These are phyloP conservation scores for Grosmannia serpens DNA, from an alignment of 2,329 filamentous ascomycete genomes.

Conservation along the genomic window DNA sequence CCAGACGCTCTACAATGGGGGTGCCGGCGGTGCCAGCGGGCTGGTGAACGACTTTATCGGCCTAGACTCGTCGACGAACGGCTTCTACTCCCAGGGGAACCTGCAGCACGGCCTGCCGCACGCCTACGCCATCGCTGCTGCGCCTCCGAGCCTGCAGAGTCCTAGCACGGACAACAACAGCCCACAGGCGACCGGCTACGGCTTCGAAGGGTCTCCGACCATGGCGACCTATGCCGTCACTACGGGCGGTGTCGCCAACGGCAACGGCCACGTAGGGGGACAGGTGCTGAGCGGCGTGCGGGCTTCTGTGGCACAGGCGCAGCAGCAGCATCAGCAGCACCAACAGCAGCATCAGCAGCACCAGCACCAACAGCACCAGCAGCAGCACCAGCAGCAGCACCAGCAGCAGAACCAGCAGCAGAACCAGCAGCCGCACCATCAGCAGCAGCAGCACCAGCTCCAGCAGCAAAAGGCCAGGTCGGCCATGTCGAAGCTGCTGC, in stretches of 20 bases:
- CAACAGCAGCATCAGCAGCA: not conserved
- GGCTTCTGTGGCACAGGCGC: constrained; percentile 7
- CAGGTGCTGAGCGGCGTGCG: not conserved
- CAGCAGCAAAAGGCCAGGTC: constrained; percentile 30
- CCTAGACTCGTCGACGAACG: constrained; percentile 35
- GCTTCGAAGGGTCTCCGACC: constrained; percentile 45
- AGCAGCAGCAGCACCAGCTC: not conserved
- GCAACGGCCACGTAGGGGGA: not conserved
- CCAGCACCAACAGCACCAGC: not conserved
- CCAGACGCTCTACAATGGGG: constrained; percentile 38
- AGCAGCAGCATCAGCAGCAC: not conserved
- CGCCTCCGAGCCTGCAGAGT: constrained; percentile 50
- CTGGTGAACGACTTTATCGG: constrained; percentile 42
- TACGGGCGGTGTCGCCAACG: constrained; percentile 1
- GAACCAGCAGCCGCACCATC: constrained; percentile 1
- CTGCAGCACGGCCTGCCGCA: constrained; percentile 52
- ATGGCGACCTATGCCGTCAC: constrained; percentile 20
- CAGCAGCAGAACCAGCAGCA: constrained; percentile 1
- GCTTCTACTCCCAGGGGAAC: constrained; percentile 43
- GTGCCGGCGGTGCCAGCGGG: constrained; percentile 16
- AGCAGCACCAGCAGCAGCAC: constrained; percentile 1
- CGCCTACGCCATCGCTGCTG: constrained; percentile 53
- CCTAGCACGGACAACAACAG: constrained; percentile 55
- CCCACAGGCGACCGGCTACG: constrained; percentile 40
- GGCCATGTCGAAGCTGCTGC: constrained; percentile 28